These are phyloP conservation scores for Coccomyxa subellipsoidea DNA, from an alignment of 163 green algal species.

Conservation along the genomic window DNA sequence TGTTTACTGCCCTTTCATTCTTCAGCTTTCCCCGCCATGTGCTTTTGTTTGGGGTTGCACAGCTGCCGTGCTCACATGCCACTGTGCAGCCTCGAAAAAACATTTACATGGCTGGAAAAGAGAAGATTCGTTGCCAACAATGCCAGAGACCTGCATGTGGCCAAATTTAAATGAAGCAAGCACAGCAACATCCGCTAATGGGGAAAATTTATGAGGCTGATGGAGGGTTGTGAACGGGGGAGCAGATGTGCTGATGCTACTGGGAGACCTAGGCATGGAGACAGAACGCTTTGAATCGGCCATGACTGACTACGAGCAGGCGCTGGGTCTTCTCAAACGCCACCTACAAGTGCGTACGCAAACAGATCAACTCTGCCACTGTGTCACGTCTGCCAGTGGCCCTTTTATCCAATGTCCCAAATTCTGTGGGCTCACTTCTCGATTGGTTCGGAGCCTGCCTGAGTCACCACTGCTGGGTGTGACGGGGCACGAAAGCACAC, in stretches of 20 bases:
- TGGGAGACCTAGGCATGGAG: conserved; percentile 71
- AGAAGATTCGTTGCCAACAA: neutral
- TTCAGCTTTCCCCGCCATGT: neutral
- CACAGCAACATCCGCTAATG: neutral
- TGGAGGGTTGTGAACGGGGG: neutral
- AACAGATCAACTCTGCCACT: neutral
- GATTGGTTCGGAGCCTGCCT: neutral
- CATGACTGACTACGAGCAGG: conserved; percentile 49
- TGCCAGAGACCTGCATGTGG: no score
- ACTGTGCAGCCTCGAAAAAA: neutral
- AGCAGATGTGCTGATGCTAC: conserved; percentile 59
- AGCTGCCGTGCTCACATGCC: no score
- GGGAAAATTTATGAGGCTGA: neutral
- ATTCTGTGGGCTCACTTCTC: no score
- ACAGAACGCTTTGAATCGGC: conserved; percentile 58
- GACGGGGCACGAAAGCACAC: neutral
- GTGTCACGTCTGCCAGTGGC: no score
- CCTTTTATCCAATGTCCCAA: no score
- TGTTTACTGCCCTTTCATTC: neutral
- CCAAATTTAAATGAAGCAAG: neutral
- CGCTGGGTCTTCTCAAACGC: conserved; percentile 37
- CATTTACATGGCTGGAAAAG: neutral
- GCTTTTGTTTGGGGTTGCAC: neutral
- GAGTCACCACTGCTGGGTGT: neutral
- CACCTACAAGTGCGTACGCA: neutral